Evolutionary conservation across 176 grass and related monocot species (phyloP).

Genomic region (Leersia perrieri): DNA sequence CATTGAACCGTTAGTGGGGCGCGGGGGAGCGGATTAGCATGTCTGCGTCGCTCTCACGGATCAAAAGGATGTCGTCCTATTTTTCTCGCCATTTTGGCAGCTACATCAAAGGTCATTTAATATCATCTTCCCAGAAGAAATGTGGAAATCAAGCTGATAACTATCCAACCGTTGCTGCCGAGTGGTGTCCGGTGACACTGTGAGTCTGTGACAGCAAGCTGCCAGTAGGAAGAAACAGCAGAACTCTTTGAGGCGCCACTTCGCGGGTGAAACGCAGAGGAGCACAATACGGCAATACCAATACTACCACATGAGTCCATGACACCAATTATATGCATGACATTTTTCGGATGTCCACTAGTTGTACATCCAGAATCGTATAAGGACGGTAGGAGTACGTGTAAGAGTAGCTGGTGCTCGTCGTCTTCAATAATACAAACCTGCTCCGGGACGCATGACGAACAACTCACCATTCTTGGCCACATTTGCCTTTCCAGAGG

Average conservation of each 20-base stretch:
- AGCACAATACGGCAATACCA: too few species aligned
- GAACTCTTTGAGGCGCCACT: neutral
- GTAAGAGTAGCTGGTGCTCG: neutral
- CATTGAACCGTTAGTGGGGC: neutral
- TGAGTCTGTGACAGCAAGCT: too few species aligned
- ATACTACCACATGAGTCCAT: too few species aligned
- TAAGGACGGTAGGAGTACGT: neutral
- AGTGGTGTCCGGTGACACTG: too few species aligned
- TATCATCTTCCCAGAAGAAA: neutral
- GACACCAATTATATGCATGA: neutral
- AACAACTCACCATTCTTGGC: neutral
- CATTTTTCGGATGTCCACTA: neutral
- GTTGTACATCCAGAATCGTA: neutral
- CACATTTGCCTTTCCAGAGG: conserved; percentile 14
- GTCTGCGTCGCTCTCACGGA: neutral
- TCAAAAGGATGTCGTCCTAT: neutral
- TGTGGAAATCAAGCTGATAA: neutral
- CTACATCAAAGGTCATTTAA: neutral
- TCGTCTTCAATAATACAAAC: conserved; percentile 24
- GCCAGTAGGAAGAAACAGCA: neutral
- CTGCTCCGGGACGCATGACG: neutral
- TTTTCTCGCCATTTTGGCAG: neutral
- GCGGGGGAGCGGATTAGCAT: neutral
- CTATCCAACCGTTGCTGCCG: neutral
- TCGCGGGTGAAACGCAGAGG: neutral